Evolutionary conservation across 495 filamentous ascomycete species (phyloP).

Genomic region (Trichoderma reesei): DNA sequence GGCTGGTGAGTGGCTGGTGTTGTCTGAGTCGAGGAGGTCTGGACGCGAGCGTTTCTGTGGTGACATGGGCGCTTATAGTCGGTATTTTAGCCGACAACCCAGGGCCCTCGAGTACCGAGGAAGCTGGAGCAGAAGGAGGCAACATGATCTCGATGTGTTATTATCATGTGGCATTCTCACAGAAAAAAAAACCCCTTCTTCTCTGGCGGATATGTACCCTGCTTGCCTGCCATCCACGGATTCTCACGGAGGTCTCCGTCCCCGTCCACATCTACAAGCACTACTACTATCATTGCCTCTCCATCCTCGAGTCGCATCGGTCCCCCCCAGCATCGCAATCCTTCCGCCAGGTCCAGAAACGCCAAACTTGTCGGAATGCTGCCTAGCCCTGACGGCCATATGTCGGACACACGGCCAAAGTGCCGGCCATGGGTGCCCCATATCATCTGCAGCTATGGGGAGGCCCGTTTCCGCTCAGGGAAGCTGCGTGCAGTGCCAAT

Average conservation of each 20-base stretch:
- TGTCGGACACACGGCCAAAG: background rate
- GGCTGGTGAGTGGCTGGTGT: background rate
- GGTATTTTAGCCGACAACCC: background rate
- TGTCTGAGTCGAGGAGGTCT: background rate
- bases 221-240: too few relatives aligned
- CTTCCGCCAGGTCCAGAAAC: background rate
- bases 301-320: background rate
- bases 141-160: background rate
- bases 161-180: too few relatives aligned
- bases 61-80: background rate
- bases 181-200: too few relatives aligned
- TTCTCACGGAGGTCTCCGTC: too few relatives aligned
- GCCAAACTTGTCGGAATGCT: background rate
- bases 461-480: background rate
- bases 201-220: too few relatives aligned
- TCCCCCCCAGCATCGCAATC: background rate
- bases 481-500: background rate
- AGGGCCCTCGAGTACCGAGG: background rate
- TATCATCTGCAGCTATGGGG: background rate
- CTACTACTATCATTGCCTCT: background rate
- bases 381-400: slow-evolving; percentile 7
- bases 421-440: background rate
- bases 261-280: background rate
- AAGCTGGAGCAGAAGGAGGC: background rate
- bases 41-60: background rate